Percentiles rank a stretch among this genome's conserved stretches.
These are phyloP conservation scores for Naematelia encephala DNA, from an alignment of 768 basidiomycete species.

Conservation along the genomic window DNA sequence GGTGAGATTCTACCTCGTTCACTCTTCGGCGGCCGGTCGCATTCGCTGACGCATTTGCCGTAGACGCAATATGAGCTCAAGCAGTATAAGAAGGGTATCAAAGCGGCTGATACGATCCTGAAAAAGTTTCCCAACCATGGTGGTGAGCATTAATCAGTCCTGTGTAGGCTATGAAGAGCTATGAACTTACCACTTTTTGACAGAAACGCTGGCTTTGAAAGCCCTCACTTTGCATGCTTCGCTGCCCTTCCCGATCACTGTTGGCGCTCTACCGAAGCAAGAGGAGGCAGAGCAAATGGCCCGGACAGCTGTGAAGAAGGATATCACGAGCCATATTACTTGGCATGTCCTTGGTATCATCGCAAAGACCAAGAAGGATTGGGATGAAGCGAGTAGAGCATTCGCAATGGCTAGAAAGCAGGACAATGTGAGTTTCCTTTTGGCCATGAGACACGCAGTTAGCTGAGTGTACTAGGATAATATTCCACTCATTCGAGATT, in stretches of 20 bases:
- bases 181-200: too few relatives aligned
- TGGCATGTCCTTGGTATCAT: constrained; percentile 98
- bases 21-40: background rate
- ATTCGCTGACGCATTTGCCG: background rate
- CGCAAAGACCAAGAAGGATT: constrained; percentile 90
- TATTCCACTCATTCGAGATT: constrained; percentile 85
- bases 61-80: constrained; percentile 74
- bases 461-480: constrained; percentile 65
- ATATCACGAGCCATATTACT: constrained; percentile 72
- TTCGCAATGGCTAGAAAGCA: constrained; percentile 83
- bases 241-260: constrained; percentile 40
- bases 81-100: constrained; percentile 82
- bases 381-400: constrained; percentile 87
- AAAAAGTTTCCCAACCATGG: constrained; percentile 96
- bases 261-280: constrained; percentile 68
- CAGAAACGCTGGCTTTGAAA: constrained; percentile 96
- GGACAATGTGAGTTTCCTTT: constrained; percentile 66
- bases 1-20: constrained; percentile 46
- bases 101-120: constrained; percentile 87
- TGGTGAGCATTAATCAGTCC: constrained; percentile 57
- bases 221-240: constrained; percentile 63
- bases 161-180: too few relatives aligned
- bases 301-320: constrained; percentile 47
- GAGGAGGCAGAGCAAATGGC: constrained; percentile 56
- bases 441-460: too few relatives aligned